These are phyloP conservation scores for Polytolypa hystricis DNA, from an alignment of 2,329 filamentous ascomycete genomes.

Conservation along the genomic window DNA sequence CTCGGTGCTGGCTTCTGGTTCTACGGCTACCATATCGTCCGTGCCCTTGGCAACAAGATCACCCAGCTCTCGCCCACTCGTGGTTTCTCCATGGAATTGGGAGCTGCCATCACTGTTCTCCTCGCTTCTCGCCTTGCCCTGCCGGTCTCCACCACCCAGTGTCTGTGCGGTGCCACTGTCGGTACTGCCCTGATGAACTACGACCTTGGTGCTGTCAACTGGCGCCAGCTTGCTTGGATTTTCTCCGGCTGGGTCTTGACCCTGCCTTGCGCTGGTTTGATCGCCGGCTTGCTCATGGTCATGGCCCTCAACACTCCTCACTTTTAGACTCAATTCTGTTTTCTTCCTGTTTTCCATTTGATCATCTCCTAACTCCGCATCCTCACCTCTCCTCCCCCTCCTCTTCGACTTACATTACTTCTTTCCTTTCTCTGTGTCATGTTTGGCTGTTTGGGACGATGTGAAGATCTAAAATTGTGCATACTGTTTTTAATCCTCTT, in stretches of 20 bases:
- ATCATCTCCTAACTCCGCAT: neutral
- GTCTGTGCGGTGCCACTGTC: conserved; percentile 24
- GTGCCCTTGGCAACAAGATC: conserved; percentile 31
- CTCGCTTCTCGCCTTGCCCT: conserved; percentile 24
- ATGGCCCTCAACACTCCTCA: conserved; percentile 35
- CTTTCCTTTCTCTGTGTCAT: neutral
- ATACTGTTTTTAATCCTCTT: too few species aligned
- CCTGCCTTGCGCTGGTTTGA: conserved; percentile 31
- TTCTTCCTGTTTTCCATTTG: neutral
- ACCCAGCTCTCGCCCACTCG: conserved; percentile 29
- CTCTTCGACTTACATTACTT: conserved; percentile 1
- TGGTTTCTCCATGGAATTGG: conserved; percentile 31
- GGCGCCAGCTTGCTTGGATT: conserved; percentile 33
- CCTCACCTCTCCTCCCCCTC: neutral
- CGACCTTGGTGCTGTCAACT: conserved; percentile 32
- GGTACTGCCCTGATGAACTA: conserved; percentile 29
- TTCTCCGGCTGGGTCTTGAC: conserved; percentile 37
- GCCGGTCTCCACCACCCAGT: conserved; percentile 29
- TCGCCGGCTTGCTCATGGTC: conserved; percentile 29
- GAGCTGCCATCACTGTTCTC: conserved; percentile 30
- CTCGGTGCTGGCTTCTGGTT: conserved; percentile 33
- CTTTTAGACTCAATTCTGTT: conserved; percentile 14
- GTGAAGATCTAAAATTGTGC: too few species aligned
- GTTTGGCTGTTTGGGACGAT: too few species aligned
- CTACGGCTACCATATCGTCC: conserved; percentile 32